phyloP scores from a whole-genome alignment of 1,284 basidiomycete genomes.

The Sanghuangporus baumii region DNA sequence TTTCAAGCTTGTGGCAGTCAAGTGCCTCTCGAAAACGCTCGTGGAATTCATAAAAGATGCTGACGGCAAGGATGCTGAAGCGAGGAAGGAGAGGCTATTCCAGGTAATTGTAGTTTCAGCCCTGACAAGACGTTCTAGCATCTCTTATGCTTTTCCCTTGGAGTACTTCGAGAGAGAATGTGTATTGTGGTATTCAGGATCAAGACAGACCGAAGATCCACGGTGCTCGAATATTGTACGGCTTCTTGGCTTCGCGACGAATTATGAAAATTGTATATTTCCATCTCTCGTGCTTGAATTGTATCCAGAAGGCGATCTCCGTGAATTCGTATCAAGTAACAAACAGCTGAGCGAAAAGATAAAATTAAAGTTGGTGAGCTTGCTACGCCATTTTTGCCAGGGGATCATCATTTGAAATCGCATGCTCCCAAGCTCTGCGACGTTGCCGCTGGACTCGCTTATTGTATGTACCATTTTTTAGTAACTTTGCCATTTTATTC shows the following conservation, averaged over 20 bases:
- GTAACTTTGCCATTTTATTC: neutral
- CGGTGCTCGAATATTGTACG: neutral
- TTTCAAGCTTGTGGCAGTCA: neutral
- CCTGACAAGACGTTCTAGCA: neutral
- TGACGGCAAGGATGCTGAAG: neutral
- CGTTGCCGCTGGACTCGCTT: neutral
- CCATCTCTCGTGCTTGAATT: neutral
- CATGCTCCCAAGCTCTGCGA: neutral
- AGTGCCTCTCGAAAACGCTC: neutral
- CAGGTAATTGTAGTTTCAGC: neutral
- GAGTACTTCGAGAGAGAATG: constrained; percentile 10
- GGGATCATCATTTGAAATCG: neutral
- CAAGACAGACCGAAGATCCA: neutral
- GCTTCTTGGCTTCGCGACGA: neutral
- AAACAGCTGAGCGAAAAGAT: neutral
- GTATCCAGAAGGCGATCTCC: neutral
- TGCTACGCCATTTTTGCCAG: neutral
- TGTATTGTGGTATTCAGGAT: neutral
- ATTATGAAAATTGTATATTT: no score
- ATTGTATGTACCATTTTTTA: neutral
- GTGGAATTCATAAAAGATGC: neutral
- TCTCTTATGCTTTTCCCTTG: neutral
- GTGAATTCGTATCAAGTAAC: neutral
- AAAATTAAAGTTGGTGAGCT: neutral
- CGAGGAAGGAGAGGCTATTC: neutral